These are phyloP conservation scores for Coleophoma crateriformis DNA, from an alignment of 2,329 filamentous ascomycete genomes.

Conservation along the genomic window DNA sequence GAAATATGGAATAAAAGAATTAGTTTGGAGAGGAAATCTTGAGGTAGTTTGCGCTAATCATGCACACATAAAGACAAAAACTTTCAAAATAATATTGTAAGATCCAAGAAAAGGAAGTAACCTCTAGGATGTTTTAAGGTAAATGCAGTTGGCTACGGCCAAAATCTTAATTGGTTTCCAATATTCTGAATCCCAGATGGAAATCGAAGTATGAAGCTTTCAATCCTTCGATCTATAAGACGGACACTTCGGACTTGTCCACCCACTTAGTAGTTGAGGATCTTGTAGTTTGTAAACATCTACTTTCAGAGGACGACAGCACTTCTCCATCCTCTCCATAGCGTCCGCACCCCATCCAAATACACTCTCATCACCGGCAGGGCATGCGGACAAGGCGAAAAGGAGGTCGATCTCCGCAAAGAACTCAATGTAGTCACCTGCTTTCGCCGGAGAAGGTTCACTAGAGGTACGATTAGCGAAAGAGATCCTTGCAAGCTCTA, in stretches of 20 bases:
- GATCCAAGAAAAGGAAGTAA: no score
- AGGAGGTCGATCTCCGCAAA: background rate
- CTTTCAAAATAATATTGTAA: no score
- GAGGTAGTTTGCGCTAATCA: no score
- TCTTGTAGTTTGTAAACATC: background rate
- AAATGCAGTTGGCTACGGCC: no score
- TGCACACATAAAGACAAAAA: no score
- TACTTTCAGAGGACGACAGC: background rate
- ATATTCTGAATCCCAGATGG: no score
- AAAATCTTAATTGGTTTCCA: no score
- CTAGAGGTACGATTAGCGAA: background rate
- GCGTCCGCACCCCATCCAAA: background rate
- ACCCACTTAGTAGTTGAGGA: background rate
- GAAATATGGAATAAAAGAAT: background rate
- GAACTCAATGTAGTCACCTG: background rate
- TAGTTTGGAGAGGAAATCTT: background rate
- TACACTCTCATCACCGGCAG: background rate
- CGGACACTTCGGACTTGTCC: background rate
- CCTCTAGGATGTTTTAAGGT: no score
- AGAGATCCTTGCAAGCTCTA: no score
- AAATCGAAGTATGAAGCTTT: no score
- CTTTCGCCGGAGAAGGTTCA: background rate
- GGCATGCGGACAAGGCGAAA: background rate
- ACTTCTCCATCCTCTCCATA: background rate
- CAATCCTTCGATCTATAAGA: no score